Conservation (phyloP, 176 grass and related monocot genomes). For the Oryza meyeriana region DNA sequence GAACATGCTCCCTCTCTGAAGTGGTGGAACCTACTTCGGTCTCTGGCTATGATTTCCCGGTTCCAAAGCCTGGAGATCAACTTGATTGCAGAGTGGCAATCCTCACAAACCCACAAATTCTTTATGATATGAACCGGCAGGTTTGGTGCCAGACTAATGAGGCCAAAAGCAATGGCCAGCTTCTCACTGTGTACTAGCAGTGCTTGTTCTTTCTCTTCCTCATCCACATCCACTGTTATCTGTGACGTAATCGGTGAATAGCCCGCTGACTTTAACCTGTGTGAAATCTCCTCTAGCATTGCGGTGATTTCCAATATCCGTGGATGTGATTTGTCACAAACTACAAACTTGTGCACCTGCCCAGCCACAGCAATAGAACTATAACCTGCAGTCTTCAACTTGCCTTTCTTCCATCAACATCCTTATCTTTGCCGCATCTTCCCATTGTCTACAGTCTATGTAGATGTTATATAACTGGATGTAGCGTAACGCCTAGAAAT, state of each 20-base stretch:
- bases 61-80: conserved; percentile 63
- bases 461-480: conserved; percentile 79
- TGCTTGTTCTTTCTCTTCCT: conserved; percentile 66
- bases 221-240: conserved; percentile 58
- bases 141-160: conserved; percentile 53
- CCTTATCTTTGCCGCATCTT: conserved; percentile 57
- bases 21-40: conserved; percentile 78
- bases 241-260: conserved; percentile 39
- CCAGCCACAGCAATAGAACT: conserved; percentile 67
- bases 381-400: conserved; percentile 72
- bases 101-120: conserved; percentile 72
- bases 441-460: conserved; percentile 48
- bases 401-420: conserved; percentile 60
- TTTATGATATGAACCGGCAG: conserved; percentile 64
- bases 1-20: conserved; percentile 61
- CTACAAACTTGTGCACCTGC: conserved; percentile 66
- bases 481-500: too few species aligned
- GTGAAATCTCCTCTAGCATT: conserved; percentile 56
- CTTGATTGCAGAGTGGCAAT: conserved; percentile 82
- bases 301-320: conserved; percentile 40
- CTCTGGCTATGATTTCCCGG: conserved; percentile 68
- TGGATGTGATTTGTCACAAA: conserved; percentile 53
- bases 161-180: conserved; percentile 68
- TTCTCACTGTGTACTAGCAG: conserved; percentile 72
- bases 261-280: conserved; percentile 40